phyloP scores from a whole-genome alignment of 768 basidiomycete genomes.

The Mycena crocata region DNA sequence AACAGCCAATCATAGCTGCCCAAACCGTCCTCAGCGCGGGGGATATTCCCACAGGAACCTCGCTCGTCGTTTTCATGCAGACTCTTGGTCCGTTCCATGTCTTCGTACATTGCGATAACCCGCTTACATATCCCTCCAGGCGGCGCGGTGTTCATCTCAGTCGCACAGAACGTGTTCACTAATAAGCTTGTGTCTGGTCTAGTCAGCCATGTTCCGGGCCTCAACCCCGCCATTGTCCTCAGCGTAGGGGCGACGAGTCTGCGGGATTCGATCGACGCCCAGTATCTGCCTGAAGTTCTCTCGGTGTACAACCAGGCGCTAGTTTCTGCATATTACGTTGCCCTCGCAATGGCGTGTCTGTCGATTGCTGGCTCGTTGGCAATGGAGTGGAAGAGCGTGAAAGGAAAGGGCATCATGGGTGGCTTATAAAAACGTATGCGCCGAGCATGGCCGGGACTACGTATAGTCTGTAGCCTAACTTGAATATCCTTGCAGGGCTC shows the following conservation, averaged over 20 bases:
- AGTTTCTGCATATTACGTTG: background rate
- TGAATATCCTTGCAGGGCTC: too few species aligned
- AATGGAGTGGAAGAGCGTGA: conserved; percentile 17
- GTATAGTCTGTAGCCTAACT: too few species aligned
- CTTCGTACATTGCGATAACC: background rate
- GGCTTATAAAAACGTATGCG: too few species aligned
- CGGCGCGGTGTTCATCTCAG: conserved; percentile 33
- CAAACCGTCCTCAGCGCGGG: conserved; percentile 22
- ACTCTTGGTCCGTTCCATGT: background rate
- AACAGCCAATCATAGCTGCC: conserved; percentile 23
- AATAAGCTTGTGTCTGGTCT: conserved; percentile 5
- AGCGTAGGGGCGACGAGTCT: conserved; percentile 8
- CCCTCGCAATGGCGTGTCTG: background rate
- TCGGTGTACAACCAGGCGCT: conserved; percentile 6
- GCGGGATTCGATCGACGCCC: background rate
- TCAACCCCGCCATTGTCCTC: conserved; percentile 17
- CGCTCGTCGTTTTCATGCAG: conserved; percentile 19
- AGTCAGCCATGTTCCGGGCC: background rate
- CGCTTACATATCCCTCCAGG: background rate
- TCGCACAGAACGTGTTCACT: conserved; percentile 32
- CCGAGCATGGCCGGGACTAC: too few species aligned
- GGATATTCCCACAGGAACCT: conserved; percentile 28
- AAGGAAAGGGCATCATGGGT: background rate
- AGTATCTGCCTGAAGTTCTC: conserved; percentile 2
- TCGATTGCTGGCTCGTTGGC: background rate